A percentile compares a stretch with the other conserved stretches of the same genome.
Conservation (phyloP, 495 filamentous ascomycete species). For the Neurospora sp. region DNA sequence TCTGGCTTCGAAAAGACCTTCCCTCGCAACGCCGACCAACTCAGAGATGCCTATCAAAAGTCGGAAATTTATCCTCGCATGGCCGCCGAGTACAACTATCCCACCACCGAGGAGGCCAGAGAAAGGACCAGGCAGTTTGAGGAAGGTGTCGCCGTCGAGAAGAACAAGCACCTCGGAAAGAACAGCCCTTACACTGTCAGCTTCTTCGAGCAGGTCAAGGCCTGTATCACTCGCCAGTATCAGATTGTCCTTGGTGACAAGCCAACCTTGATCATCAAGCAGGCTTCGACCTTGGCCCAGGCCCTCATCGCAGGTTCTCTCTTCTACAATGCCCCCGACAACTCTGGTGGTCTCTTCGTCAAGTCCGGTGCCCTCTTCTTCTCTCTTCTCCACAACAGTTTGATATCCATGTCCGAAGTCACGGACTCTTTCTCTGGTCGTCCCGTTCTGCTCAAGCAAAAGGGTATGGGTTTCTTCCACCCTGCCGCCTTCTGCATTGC, state of each 20-base stretch:
- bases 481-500: slow-evolving; percentile 71
- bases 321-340: slow-evolving; percentile 60
- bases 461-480: slow-evolving; percentile 70
- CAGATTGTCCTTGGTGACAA: slow-evolving; percentile 53
- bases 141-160: slow-evolving; percentile 35
- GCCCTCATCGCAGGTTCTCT: slow-evolving; percentile 65
- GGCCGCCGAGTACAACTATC: slow-evolving; percentile 41
- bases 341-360: slow-evolving; percentile 42
- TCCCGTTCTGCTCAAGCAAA: slow-evolving; percentile 74
- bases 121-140: slow-evolving; percentile 40
- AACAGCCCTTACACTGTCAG: slow-evolving; percentile 44
- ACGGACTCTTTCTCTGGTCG: slow-evolving; percentile 58
- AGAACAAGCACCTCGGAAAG: slow-evolving; percentile 27
- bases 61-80: slow-evolving; percentile 26
- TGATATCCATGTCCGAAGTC: slow-evolving; percentile 71
- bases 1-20: slow-evolving; percentile 29
- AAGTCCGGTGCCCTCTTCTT: slow-evolving; percentile 56
- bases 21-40: slow-evolving; percentile 34
- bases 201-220: slow-evolving; percentile 45
- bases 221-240: slow-evolving; percentile 43
- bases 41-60: slow-evolving; percentile 31
- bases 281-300: slow-evolving; percentile 46
- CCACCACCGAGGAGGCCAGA: slow-evolving; percentile 31
- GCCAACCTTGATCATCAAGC: slow-evolving; percentile 47
- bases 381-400: slow-evolving; percentile 66